A percentile compares a stretch with the other conserved stretches of the same genome.
Conservation (phyloP, 805 yeast genomes). For the Yarrowia sp. region DNA sequence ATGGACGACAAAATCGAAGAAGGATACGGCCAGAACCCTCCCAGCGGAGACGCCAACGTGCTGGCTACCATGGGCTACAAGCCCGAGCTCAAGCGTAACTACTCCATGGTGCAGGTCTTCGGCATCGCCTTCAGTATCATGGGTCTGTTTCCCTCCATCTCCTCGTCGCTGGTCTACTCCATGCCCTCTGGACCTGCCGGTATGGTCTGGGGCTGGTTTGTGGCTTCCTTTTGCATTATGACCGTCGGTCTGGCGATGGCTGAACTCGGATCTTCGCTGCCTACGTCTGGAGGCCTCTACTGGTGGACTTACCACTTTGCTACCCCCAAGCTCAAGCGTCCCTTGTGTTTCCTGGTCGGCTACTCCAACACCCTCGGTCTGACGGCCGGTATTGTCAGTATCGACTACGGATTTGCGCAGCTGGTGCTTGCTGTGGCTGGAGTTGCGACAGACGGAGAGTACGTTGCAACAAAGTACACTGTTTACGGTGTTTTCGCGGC, state of each 20-base stretch:
- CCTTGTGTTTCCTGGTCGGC: constrained; percentile 59
- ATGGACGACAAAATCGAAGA: constrained; percentile 7
- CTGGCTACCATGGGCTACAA: constrained; percentile 52
- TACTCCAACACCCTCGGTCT: constrained; percentile 65
- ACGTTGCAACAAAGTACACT: constrained; percentile 52
- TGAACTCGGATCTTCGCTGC: constrained; percentile 64
- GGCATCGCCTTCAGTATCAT: constrained; percentile 71
- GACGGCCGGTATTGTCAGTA: constrained; percentile 63
- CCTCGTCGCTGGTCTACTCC: constrained; percentile 54
- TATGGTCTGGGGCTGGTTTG: constrained; percentile 71
- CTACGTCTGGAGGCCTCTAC: constrained; percentile 74
- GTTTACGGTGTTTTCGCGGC: constrained; percentile 67
- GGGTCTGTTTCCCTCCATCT: constrained; percentile 61
- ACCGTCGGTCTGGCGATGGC: constrained; percentile 64
- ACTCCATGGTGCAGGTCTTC: constrained; percentile 61
- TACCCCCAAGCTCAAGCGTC: constrained; percentile 53
- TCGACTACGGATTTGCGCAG: constrained; percentile 67
- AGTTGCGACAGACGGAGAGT: constrained; percentile 53
- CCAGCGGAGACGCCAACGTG: constrained; percentile 7
- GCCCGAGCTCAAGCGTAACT: constrained; percentile 62
- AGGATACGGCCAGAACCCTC: background rate
- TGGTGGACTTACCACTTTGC: constrained; percentile 68
- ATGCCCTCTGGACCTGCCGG: constrained; percentile 65
- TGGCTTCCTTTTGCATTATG: constrained; percentile 55
- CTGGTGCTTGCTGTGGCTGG: constrained; percentile 44